A percentile compares a stretch with the other conserved stretches of the same genome.
These are phyloP conservation scores for Poronia punctata DNA, from an alignment of 495 filamentous ascomycete genomes.

Conservation along the genomic window DNA sequence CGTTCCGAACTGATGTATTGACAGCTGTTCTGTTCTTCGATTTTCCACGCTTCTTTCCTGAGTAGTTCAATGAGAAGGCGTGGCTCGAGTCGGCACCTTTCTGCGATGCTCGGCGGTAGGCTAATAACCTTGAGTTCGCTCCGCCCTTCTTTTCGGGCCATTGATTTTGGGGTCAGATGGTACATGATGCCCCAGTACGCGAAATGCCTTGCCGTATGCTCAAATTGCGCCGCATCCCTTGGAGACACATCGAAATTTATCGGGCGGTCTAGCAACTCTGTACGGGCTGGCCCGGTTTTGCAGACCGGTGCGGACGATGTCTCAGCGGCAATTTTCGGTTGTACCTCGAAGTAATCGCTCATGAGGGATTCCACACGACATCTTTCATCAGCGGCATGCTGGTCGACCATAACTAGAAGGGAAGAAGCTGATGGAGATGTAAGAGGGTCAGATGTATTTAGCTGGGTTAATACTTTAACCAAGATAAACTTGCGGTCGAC, in stretches of 20 bases:
- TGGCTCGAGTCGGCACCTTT: slow-evolving; percentile 67
- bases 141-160: neutral
- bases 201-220: slow-evolving; percentile 49
- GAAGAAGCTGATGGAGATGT: slow-evolving; percentile 1
- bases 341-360: slow-evolving; percentile 28
- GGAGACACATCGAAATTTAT: slow-evolving; percentile 54
- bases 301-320: slow-evolving; percentile 2
- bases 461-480: slow-evolving; percentile 39
- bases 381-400: slow-evolving; percentile 91
- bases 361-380: slow-evolving; percentile 69
- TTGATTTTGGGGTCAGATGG: slow-evolving; percentile 19
- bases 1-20: neutral
- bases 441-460: slow-evolving; percentile 8
- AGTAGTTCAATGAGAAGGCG: slow-evolving; percentile 62
- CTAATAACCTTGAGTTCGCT: slow-evolving; percentile 41
- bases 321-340: neutral
- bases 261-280: slow-evolving; percentile 38
- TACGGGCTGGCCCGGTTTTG: slow-evolving; percentile 11
- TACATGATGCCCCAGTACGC: slow-evolving; percentile 67
- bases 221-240: slow-evolving; percentile 53
- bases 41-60: slow-evolving; percentile 64
- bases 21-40: slow-evolving; percentile 20
- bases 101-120: slow-evolving; percentile 66
- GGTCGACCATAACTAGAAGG: slow-evolving; percentile 74
- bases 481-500: slow-evolving; percentile 90